phyloP scores from a whole-genome alignment of 2,329 filamentous ascomycete genomes.

The Helicocarpus griseus region DNA sequence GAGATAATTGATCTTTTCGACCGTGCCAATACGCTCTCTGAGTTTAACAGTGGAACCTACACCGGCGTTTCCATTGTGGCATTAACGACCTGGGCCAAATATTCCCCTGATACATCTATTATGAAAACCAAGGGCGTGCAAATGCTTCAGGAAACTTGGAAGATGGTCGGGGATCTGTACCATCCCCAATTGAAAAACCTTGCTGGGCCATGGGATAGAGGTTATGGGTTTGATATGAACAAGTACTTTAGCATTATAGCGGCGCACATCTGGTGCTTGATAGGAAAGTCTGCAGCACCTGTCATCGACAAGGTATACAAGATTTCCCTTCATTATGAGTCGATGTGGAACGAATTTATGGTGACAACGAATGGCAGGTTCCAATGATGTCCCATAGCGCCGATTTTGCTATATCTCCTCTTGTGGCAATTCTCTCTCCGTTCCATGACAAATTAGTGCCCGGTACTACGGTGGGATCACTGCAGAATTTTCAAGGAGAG shows the following conservation, averaged over 20 bases:
- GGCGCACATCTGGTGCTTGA: slow-evolving; percentile 48
- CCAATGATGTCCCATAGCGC: slow-evolving; percentile 13
- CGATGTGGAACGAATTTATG: not conserved
- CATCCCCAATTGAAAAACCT: slow-evolving; percentile 51
- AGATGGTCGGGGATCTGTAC: slow-evolving; percentile 44
- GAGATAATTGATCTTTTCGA: slow-evolving; percentile 50
- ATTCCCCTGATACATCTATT: slow-evolving; percentile 44
- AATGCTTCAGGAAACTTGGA: slow-evolving; percentile 48
- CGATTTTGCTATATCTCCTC: slow-evolving; percentile 44
- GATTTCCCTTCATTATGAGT: not conserved
- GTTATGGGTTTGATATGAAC: slow-evolving; percentile 57
- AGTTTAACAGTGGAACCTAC: slow-evolving; percentile 56
- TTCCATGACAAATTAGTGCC: slow-evolving; percentile 12
- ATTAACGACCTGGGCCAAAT: slow-evolving; percentile 51
- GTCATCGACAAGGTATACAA: slow-evolving; percentile 36
- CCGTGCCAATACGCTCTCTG: slow-evolving; percentile 47
- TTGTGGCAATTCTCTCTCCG: slow-evolving; percentile 20
- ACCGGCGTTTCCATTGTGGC: slow-evolving; percentile 53
- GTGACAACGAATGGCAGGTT: not conserved
- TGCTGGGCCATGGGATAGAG: slow-evolving; percentile 55
- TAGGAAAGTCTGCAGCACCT: slow-evolving; percentile 26
- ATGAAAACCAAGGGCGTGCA: slow-evolving; percentile 43
- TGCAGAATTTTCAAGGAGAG: slow-evolving; percentile 39
- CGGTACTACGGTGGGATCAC: slow-evolving; percentile 20
- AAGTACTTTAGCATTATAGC: slow-evolving; percentile 50